Evolutionary conservation across 768 basidiomycete species (phyloP), one percentile per base, ranked within the genome.

Genomic region (Ephemerocybe angulata): DNA sequence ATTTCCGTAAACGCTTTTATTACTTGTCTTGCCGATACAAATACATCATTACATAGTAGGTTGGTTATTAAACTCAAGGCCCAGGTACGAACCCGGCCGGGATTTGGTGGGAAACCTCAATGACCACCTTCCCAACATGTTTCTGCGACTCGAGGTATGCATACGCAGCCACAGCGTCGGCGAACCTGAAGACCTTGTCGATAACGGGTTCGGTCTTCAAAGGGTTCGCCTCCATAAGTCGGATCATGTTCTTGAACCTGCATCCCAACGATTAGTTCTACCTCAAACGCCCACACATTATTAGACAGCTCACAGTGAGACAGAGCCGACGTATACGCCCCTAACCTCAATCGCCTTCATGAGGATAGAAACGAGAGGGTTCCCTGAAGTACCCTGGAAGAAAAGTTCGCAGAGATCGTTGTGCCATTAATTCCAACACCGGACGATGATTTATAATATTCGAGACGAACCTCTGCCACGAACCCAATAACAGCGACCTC

Each of bases 51-150:
- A n/a, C n/a, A n/a, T n/a, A n/a, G n/a, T n/a, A n/a, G n/a, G n/a
- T n/a, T n/a, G n/a, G n/a, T n/a, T n/a, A n/a, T n/a, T n/a, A n/a
- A n/a, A n/a, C n/a, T n/a, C n/a, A n/a, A n/a, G n/a, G n/a, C n/a
- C n/a, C n/a, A n/a, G n/a, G n/a, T n/a, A n/a, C n/a, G n/a, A n/a
- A n/a, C n/a, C n/a, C n/a, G n/a, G n/a, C n/a, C n/a, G n/a, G n/a
- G n/a, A n/a, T n/a, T n/a, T n/a, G n/a, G n/a, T n/a, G n/a, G 33
- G 57, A 46, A 10, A 82, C 75, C 64, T 72, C 73, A 56, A 83
- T 77, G 8, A 80, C 78, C 2, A 84, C 76, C 67, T 86, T 84
- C 21, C 84, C 84, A 19, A 84, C 77, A 62, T 84, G 81, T 50
- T 73, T 70, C 54, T 81, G 80, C 1, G 73, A 75, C 54, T 74